Conservation (phyloP, 352 stramenopile species). For the Phytopythium montanum region DNA sequence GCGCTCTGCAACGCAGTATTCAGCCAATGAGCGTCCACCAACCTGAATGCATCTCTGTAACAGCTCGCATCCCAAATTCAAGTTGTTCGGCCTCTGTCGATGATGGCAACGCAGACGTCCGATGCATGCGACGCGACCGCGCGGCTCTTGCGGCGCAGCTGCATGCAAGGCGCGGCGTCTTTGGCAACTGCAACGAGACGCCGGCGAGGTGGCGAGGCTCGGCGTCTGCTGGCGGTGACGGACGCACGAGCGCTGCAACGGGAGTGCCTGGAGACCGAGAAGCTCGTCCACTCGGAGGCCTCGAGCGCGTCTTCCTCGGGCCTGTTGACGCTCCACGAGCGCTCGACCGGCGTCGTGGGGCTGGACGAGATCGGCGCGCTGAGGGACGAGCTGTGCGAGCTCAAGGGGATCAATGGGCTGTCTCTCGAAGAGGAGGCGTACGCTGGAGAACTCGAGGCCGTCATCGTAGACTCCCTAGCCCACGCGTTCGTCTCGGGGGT, state of each 20-base stretch:
- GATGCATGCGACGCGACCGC: neutral
- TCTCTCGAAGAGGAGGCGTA: constrained; percentile 24
- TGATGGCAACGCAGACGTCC: neutral
- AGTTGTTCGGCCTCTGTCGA: neutral
- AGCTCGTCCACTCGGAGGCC: constrained; percentile 10
- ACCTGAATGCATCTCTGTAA: too few relatives aligned
- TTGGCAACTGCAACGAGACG: neutral
- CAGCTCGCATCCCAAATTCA: neutral
- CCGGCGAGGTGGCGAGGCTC: neutral
- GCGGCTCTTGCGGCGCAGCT: neutral
- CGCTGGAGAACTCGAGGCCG: constrained; percentile 14
- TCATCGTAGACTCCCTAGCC: constrained; percentile 17
- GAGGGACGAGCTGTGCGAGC: constrained; percentile 28
- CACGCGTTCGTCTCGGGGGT: constrained; percentile 16
- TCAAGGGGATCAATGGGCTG: constrained; percentile 18
- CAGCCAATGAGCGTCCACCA: too few relatives aligned
- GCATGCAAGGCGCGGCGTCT: neutral
- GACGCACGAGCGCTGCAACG: constrained; percentile 15
- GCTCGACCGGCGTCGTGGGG: neutral
- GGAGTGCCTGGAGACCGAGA: constrained; percentile 21
- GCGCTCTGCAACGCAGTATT: too few relatives aligned
- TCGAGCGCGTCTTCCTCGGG: neutral
- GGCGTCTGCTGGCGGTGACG: constrained; percentile 20
- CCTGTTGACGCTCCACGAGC: neutral
- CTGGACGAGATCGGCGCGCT: constrained; percentile 29